Base-by-base conservation (phyloP, 306 rosid genomes). In the Dicorynia guianensis region DNA sequence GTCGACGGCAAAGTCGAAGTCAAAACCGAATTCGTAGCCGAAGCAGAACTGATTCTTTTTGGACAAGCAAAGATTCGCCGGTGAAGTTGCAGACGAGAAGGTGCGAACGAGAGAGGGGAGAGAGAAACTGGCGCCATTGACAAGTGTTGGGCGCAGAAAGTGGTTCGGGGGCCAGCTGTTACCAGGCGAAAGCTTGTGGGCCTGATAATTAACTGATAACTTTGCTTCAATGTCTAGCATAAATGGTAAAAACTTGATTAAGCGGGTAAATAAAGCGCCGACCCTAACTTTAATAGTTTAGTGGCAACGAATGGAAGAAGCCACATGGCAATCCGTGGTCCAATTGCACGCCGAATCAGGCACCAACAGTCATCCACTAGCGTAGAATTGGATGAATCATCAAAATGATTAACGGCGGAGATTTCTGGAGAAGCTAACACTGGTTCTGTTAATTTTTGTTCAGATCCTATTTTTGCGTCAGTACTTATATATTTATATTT, bases 61-160 rank as follows among this genome's bases (percentile, higher is more conserved):
- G 88, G 52, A 65, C 52, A 44, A 82, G 35, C 44, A 49, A 49
- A 83, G 83, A 79, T 49, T 77, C 79, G 89, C 42, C 93, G 94
- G 83, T 43, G 87, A 54, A 68, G 71, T 64, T 53, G 89, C 33
- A 73, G 88, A 71, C 79, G 75, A 33, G 81, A 54, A 56, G 75
- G 33, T 7, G 74, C 8, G 39, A 19, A 74, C 4, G 70, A 76
- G 54, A 76, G 75, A 64, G 64, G 53, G 53, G 82, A 67, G 85
- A 79, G 81, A 84, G 78, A 89, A 64, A 65, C 69, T 7, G 36
- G 84, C 34, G 96, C 93, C 99, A 95, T 95, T 55, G 76, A 79
- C 77, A 95, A 93, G 97, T 95, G 97, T 95, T 83, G 88, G 7
- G 47, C 76, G 52, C 40, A 74, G 40, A 67, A 56, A 30, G 38